phyloP scores from a whole-genome alignment of 768 basidiomycete species.

The Calocybe cyanea region DNA sequence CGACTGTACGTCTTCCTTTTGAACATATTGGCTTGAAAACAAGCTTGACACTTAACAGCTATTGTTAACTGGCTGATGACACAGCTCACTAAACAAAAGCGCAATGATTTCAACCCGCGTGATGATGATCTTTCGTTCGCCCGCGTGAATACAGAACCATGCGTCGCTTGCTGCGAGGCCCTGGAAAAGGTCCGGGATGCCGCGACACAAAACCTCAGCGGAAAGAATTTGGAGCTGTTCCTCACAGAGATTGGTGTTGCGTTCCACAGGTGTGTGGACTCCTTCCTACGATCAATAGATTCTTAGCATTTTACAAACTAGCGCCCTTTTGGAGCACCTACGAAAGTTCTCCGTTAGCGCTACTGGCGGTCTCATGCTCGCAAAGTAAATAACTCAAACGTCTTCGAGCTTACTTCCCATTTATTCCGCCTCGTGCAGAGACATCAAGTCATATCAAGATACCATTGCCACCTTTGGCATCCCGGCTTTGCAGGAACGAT shows the following conservation, averaged over 20 bases:
- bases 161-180: slow-evolving; percentile 77
- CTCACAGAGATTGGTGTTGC: slow-evolving; percentile 90
- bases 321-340: slow-evolving; percentile 89
- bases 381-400: slow-evolving; percentile 61
- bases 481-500: slow-evolving; percentile 84
- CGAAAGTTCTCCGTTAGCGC: slow-evolving; percentile 96
- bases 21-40: neutral
- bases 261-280: slow-evolving; percentile 73
- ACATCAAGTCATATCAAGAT: slow-evolving; percentile 96
- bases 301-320: slow-evolving; percentile 25
- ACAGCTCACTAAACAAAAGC: slow-evolving; percentile 89
- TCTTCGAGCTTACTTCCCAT: neutral
- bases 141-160: slow-evolving; percentile 92
- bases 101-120: slow-evolving; percentile 92
- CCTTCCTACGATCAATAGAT: neutral
- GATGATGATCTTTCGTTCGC: slow-evolving; percentile 96
- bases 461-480: slow-evolving; percentile 78
- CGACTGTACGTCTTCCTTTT: slow-evolving; percentile 55
- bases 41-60: slow-evolving; percentile 35
- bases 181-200: slow-evolving; percentile 79
- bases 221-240: slow-evolving; percentile 91
- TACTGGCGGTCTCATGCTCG: slow-evolving; percentile 95
- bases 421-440: slow-evolving; percentile 43
- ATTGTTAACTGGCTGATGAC: slow-evolving; percentile 70
- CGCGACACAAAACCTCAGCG: slow-evolving; percentile 73